Conservation (phyloP, 2,329 filamentous ascomycete species). For the Chaetomium strumarium region DNA sequence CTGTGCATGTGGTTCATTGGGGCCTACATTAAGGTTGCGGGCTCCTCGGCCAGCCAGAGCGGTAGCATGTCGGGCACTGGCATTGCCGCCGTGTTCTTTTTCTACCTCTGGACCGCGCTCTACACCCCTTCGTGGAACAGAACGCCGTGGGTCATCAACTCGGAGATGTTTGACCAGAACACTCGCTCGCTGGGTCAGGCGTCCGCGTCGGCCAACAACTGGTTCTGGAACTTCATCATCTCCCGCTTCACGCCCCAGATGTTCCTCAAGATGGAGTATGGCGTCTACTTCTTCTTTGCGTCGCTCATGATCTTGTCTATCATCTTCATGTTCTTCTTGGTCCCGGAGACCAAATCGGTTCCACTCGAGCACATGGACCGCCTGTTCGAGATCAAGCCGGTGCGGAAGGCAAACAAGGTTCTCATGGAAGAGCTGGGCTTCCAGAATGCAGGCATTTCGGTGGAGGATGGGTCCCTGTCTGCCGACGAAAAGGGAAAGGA, state of each 20-base stretch:
- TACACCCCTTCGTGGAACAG: constrained; percentile 71
- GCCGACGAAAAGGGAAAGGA: constrained; percentile 17
- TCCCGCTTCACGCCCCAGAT: constrained; percentile 62
- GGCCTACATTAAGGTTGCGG: constrained; percentile 50
- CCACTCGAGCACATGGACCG: constrained; percentile 61
- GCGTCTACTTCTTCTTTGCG: constrained; percentile 65
- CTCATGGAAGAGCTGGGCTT: constrained; percentile 42
- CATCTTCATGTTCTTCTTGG: constrained; percentile 55
- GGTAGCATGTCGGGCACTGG: constrained; percentile 35
- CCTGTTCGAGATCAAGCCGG: constrained; percentile 48
- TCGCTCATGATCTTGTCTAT: constrained; percentile 53
- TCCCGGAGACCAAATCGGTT: constrained; percentile 62
- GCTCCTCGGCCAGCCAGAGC: constrained; percentile 31
- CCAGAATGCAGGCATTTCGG: constrained; percentile 30
- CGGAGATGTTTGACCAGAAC: constrained; percentile 69
- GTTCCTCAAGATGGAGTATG: constrained; percentile 53
- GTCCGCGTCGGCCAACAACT: constrained; percentile 65
- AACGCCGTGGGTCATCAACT: constrained; percentile 70
- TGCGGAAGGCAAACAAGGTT: constrained; percentile 37
- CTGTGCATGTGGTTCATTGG: constrained; percentile 61
- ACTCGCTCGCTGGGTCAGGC: constrained; percentile 65
- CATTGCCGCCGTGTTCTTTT: constrained; percentile 62
- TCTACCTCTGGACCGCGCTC: constrained; percentile 67
- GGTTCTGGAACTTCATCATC: constrained; percentile 68
- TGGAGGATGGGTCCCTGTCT: constrained; percentile 7